A percentile compares a stretch with the other conserved stretches of the same genome.
Evolutionary conservation across 2,329 filamentous ascomycete genomes (phyloP).

Genomic region (Xylariaceae sp.): DNA sequence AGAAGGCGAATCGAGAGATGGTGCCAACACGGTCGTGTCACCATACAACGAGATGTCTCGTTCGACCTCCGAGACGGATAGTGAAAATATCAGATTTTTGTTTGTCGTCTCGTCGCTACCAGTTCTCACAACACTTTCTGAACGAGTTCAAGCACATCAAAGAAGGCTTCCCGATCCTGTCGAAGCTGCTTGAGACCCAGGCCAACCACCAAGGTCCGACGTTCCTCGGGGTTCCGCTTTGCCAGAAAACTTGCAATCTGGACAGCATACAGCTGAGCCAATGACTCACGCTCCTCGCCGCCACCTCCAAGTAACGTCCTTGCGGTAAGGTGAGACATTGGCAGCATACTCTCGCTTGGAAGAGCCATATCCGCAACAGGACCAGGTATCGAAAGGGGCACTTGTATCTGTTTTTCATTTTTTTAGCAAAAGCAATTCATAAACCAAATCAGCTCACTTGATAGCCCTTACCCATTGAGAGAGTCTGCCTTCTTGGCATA

Average conservation of each 20-base stretch:
- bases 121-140: constrained; percentile 47
- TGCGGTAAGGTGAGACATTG: constrained; percentile 75
- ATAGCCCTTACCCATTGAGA: constrained; percentile 79
- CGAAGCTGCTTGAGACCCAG: constrained; percentile 51
- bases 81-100: background rate
- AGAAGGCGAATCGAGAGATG: constrained; percentile 14
- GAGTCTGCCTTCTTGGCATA: constrained; percentile 78
- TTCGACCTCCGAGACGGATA: background rate
- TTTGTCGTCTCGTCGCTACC: background rate
- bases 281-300: constrained; percentile 68
- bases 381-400: constrained; percentile 65
- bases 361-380: constrained; percentile 57
- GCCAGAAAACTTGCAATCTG: constrained; percentile 80
- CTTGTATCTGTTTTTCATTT: constrained; percentile 56
- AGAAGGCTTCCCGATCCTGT: constrained; percentile 52
- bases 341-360: constrained; percentile 52
- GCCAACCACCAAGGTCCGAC: constrained; percentile 56
- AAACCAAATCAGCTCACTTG: background rate
- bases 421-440: background rate
- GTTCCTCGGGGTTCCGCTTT: constrained; percentile 61
- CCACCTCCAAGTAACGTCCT: constrained; percentile 83
- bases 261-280: constrained; percentile 83
- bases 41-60: background rate
- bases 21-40: constrained; percentile 24
- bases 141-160: constrained; percentile 59